Evolutionary conservation across 2,329 filamentous ascomycete genomes (phyloP).

Genomic region (Ilyonectria robusta): DNA sequence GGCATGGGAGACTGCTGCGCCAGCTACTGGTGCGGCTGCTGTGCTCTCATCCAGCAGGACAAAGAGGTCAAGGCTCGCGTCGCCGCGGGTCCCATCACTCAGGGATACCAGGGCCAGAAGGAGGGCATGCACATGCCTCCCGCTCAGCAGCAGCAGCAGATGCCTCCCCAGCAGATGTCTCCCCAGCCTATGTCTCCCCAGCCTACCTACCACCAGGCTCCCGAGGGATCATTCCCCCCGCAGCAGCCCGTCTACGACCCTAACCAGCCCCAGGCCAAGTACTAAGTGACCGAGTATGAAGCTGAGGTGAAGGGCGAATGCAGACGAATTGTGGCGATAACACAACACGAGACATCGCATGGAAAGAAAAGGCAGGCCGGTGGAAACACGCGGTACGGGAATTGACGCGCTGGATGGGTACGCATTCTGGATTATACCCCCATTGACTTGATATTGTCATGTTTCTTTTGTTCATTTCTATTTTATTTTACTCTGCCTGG

Average conservation of each 20-base stretch:
- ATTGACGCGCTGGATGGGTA: slow-evolving; percentile 30
- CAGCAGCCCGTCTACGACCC: slow-evolving; percentile 42
- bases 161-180: slow-evolving; percentile 26
- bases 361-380: slow-evolving; percentile 16
- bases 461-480: slow-evolving; percentile 19
- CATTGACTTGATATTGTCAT: slow-evolving; percentile 39
- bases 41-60: slow-evolving; percentile 70
- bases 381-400: slow-evolving; percentile 3
- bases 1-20: slow-evolving; percentile 64
- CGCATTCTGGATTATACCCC: slow-evolving; percentile 44
- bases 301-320: neutral
- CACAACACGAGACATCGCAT: slow-evolving; percentile 4
- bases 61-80: slow-evolving; percentile 62
- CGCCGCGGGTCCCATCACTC: slow-evolving; percentile 47
- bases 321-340: neutral
- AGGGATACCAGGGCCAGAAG: slow-evolving; percentile 56
- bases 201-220: slow-evolving; percentile 36
- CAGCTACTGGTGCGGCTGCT: slow-evolving; percentile 71
- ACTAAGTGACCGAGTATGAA: slow-evolving; percentile 25
- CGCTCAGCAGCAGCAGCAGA: slow-evolving; percentile 25
- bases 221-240: slow-evolving; percentile 41
- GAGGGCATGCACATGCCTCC: slow-evolving; percentile 56
- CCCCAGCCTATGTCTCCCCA: slow-evolving; percentile 35
- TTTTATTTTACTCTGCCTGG: neutral
- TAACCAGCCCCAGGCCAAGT: slow-evolving; percentile 41